Evolutionary conservation across 441 rosid genomes (phyloP).

Genomic region (Metrosideros polymorpha): DNA sequence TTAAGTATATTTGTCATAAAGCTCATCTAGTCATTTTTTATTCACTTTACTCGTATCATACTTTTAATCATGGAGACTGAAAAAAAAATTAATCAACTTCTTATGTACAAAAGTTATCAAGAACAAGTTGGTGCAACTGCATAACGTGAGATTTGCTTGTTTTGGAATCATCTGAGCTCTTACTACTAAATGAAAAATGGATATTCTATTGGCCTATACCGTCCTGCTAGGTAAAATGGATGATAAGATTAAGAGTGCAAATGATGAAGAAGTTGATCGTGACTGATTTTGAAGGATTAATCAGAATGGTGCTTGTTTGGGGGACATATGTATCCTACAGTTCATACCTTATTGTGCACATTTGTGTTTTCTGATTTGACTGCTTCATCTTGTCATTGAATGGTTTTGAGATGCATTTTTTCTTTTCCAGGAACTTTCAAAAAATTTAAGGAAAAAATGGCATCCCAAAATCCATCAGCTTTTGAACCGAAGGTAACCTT

Average conservation of each 20-base stretch:
- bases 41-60: not conserved
- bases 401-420: not conserved
- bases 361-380: not conserved
- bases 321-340: not conserved
- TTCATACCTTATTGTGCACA: not conserved
- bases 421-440: slow-evolving; percentile 60
- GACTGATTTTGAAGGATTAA: not conserved
- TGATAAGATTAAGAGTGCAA: not conserved
- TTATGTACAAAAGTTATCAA: not conserved
- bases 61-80: not conserved
- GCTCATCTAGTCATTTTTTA: not conserved
- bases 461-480: slow-evolving; percentile 54
- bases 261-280: not conserved
- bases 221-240: not conserved
- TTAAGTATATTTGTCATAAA: not conserved
- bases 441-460: slow-evolving; percentile 66
- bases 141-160: not conserved
- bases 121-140: not conserved
- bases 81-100: not conserved
- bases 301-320: not conserved
- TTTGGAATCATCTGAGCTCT: not conserved
- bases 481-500: slow-evolving; percentile 49
- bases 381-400: not conserved
- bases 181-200: not conserved
- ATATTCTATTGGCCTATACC: not conserved